Percentiles rank a stretch among this genome's conserved stretches.
phyloP scores from a whole-genome alignment of 148 eudicot genomes.

The Rheum nobile region DNA sequence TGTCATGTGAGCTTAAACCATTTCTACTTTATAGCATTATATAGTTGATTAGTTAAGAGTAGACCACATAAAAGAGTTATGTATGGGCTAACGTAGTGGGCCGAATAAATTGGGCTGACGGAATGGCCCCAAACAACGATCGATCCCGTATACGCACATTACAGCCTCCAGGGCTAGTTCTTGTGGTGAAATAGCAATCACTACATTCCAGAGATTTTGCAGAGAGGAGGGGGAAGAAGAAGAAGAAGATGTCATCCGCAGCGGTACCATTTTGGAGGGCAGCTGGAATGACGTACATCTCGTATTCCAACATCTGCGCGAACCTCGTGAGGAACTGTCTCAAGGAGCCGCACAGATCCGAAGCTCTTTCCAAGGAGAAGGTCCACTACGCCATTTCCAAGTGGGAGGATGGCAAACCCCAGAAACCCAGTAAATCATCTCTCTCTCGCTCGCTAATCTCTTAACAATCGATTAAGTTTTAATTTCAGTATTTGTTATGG shows the following conservation, averaged over 20 bases:
- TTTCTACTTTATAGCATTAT: too few relatives aligned
- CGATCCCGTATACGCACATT: too few relatives aligned
- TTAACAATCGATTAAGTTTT: not conserved
- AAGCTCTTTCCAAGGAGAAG: constrained; percentile 55
- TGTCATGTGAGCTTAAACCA: too few relatives aligned
- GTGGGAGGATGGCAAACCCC: constrained; percentile 68
- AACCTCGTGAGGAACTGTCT: constrained; percentile 78
- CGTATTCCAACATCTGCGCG: constrained; percentile 83
- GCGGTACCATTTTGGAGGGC: constrained; percentile 91
- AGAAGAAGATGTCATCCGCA: constrained; percentile 41
- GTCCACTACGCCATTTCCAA: constrained; percentile 68
- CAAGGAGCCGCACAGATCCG: constrained; percentile 75
- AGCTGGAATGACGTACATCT: constrained; percentile 92
- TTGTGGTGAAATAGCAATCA: too few relatives aligned
- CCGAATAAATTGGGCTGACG: too few relatives aligned
- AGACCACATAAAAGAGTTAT: too few relatives aligned
- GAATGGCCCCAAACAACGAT: too few relatives aligned
- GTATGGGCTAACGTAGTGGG: too few relatives aligned
- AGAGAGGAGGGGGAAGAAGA: constrained; percentile 13
- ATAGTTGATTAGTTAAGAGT: too few relatives aligned
- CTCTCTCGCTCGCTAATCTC: not conserved
- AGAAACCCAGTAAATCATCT: constrained; percentile 44
- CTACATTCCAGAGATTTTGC: too few relatives aligned
- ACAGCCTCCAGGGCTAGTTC: too few relatives aligned
- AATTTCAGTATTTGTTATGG: not conserved